Evolutionary conservation across 148 eudicot species (phyloP).

Genomic region (Bassia scoparia): DNA sequence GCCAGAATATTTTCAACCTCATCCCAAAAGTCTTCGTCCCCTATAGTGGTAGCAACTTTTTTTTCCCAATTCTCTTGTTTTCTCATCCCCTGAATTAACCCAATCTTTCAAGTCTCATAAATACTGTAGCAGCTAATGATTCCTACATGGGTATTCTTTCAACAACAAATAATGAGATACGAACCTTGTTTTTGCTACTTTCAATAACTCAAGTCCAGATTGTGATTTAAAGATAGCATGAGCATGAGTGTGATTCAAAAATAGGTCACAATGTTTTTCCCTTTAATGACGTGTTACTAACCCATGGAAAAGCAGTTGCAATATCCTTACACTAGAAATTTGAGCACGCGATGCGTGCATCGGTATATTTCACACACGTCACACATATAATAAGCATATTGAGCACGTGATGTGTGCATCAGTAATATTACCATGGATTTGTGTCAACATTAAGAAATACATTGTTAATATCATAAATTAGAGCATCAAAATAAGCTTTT

Average conservation of each 20-base stretch:
- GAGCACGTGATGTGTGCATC: no score
- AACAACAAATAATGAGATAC: conserved; percentile 22
- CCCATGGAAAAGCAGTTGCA: neutral
- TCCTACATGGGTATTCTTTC: conserved; percentile 15
- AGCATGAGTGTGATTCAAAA: no score
- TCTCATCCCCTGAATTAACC: neutral
- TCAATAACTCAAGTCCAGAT: conserved; percentile 20
- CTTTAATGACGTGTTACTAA: neutral
- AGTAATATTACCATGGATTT: no score
- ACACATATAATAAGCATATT: no score
- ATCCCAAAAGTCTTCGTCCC: conserved; percentile 19
- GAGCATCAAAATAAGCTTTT: no score
- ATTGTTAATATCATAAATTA: no score
- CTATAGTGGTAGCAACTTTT: neutral
- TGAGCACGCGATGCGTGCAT: no score
- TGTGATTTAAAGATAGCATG: conserved; percentile 12
- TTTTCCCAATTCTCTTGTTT: neutral
- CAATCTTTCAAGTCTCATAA: conserved; percentile 20
- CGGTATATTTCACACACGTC: no score
- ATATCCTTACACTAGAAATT: no score
- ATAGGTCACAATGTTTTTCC: conserved; percentile 2
- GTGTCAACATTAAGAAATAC: no score
- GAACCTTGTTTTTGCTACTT: conserved; percentile 33
- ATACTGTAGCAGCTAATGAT: conserved; percentile 9
- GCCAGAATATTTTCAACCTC: conserved; percentile 1